Percentiles rank a stretch among this genome's conserved stretches.
Conservation (phyloP, 768 basidiomycete genomes). For the Bullera alba region DNA sequence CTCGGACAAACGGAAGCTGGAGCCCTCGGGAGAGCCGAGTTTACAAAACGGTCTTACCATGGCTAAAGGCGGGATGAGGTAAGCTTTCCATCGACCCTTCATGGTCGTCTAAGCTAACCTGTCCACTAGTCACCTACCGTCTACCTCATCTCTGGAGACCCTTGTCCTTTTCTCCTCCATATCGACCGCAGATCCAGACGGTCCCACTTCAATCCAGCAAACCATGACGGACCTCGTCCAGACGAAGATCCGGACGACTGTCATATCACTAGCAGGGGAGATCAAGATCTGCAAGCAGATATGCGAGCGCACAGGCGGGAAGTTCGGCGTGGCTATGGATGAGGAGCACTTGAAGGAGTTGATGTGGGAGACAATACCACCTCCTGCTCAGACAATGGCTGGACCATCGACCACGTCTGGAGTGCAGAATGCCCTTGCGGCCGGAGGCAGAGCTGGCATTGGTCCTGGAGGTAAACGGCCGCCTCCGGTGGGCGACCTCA, state of each 20-base stretch:
- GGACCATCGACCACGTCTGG: constrained; percentile 31
- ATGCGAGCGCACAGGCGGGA: constrained; percentile 81
- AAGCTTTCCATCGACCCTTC: constrained; percentile 17
- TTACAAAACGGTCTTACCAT: constrained; percentile 97
- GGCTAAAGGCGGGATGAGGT: constrained; percentile 91
- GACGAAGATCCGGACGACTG: constrained; percentile 79
- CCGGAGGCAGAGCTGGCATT: constrained; percentile 49
- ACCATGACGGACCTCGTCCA: constrained; percentile 78
- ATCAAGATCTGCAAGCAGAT: constrained; percentile 96
- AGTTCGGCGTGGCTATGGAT: constrained; percentile 93
- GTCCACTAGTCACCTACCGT: constrained; percentile 75
- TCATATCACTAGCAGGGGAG: constrained; percentile 92
- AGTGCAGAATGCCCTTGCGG: constrained; percentile 50
- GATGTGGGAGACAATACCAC: constrained; percentile 89
- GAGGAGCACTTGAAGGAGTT: constrained; percentile 96
- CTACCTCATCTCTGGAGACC: constrained; percentile 92
- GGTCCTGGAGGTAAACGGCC: constrained; percentile 15
- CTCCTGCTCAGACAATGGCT: constrained; percentile 59
- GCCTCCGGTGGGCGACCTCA: constrained; percentile 58
- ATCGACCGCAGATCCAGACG: constrained; percentile 94
- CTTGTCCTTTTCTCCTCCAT: constrained; percentile 89
- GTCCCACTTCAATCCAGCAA: constrained; percentile 64
- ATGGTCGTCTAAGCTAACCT: neutral
- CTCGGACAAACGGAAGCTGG: constrained; percentile 76
- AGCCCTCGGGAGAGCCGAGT: constrained; percentile 87